phyloP scores from a whole-genome alignment of 768 basidiomycete species.

The Pisolithus tinctorius region DNA sequence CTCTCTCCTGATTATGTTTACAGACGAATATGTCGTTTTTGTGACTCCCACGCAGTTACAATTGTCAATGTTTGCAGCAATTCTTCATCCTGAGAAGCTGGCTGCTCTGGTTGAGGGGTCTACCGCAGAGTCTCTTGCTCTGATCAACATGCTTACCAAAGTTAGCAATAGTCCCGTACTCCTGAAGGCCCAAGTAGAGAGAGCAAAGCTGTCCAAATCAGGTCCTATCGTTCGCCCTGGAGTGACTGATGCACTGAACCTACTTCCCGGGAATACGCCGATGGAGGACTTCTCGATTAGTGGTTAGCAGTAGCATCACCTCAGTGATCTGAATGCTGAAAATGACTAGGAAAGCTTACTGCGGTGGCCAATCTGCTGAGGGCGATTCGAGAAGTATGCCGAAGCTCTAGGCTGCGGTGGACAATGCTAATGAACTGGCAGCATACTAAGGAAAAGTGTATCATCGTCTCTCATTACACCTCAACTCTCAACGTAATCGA shows the following conservation, averaged over 20 bases:
- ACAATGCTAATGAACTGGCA: slow-evolving; percentile 20
- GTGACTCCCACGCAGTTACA: slow-evolving; percentile 84
- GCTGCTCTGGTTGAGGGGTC: slow-evolving; percentile 63
- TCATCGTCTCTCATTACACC: slow-evolving; percentile 95
- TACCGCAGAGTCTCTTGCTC: slow-evolving; percentile 69
- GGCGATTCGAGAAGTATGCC: slow-evolving; percentile 47
- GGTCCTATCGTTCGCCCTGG: slow-evolving; percentile 39
- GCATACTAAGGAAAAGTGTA: slow-evolving; percentile 88
- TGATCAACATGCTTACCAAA: slow-evolving; percentile 80
- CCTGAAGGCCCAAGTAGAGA: slow-evolving; percentile 71
- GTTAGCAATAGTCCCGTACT: slow-evolving; percentile 90
- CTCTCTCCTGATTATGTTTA: not conserved
- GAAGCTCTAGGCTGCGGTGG: not conserved
- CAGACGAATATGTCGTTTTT: slow-evolving; percentile 99
- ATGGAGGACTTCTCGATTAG: slow-evolving; percentile 74
- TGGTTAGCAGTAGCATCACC: slow-evolving; percentile 43
- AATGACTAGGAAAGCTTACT: slow-evolving; percentile 61
- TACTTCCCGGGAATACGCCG: slow-evolving; percentile 53
- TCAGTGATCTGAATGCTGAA: slow-evolving; percentile 1
- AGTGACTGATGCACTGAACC: slow-evolving; percentile 51
- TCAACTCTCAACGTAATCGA: slow-evolving; percentile 91
- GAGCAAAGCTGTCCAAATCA: slow-evolving; percentile 39
- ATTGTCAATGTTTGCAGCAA: slow-evolving; percentile 64
- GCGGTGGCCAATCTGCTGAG: slow-evolving; percentile 61
- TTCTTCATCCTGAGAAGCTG: slow-evolving; percentile 67